Evolutionary conservation across 2,329 filamentous ascomycete genomes (phyloP).

Genomic region (Zymoseptoria brevis): DNA sequence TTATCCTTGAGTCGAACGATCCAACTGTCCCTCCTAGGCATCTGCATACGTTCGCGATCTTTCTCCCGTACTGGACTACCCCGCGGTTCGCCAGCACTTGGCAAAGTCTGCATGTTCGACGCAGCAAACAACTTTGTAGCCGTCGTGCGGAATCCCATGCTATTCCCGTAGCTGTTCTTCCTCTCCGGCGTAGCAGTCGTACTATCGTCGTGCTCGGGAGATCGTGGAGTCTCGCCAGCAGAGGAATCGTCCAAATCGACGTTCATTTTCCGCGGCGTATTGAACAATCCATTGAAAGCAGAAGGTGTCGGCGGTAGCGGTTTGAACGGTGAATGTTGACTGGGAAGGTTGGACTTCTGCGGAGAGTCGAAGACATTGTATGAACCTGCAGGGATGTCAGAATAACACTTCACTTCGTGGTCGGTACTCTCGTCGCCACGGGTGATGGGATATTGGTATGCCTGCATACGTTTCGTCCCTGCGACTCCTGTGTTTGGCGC

Average conservation of each 20-base stretch:
- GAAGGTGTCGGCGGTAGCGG: constrained; percentile 33
- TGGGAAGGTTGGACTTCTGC: constrained; percentile 43
- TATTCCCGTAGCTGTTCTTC: constrained; percentile 5
- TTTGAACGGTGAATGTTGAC: constrained; percentile 34
- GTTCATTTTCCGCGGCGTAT: constrained; percentile 31
- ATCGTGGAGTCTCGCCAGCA: constrained; percentile 43
- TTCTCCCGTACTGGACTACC: constrained; percentile 30
- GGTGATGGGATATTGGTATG: not conserved
- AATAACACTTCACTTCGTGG: not conserved
- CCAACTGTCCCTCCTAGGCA: constrained; percentile 20
- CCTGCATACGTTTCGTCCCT: not conserved
- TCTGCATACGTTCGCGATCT: constrained; percentile 14
- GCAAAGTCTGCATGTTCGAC: constrained; percentile 5
- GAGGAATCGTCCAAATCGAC: constrained; percentile 38
- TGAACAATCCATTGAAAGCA: constrained; percentile 29
- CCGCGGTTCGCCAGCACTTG: constrained; percentile 15
- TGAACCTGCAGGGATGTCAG: constrained; percentile 11
- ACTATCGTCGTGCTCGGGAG: constrained; percentile 35
- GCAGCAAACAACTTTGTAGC: constrained; percentile 17
- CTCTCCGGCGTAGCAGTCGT: constrained; percentile 25
- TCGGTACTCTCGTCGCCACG: not conserved
- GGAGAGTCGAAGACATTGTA: constrained; percentile 38
- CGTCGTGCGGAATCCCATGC: constrained; percentile 15
- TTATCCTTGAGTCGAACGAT: constrained; percentile 24
- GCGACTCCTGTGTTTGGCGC: not conserved